Conservation (phyloP, 441 rosid genomes). For the Adansonia rubrostipa region DNA sequence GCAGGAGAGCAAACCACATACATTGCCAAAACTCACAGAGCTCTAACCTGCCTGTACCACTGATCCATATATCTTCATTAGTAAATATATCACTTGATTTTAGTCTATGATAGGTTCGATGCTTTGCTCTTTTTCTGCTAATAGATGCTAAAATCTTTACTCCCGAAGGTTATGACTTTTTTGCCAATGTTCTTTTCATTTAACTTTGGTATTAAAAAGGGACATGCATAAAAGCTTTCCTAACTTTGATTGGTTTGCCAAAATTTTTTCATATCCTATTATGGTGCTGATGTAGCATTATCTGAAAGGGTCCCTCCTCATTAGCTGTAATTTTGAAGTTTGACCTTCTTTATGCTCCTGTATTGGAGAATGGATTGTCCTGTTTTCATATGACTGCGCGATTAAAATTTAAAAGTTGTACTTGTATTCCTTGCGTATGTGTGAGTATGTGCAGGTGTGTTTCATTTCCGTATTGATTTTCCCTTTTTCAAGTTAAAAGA, state of each 20-base stretch:
- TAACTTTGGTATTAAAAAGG: background rate
- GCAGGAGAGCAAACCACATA: background rate
- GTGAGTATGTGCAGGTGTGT: background rate
- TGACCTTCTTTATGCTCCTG: constrained; percentile 84
- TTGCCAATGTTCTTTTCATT: background rate
- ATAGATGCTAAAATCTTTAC: background rate
- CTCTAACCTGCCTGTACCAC: background rate
- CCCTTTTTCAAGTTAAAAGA: background rate
- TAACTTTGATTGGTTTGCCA: background rate
- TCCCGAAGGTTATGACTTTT: background rate
- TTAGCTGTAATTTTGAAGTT: constrained; percentile 83
- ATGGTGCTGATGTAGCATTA: constrained; percentile 9
- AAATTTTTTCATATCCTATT: background rate
- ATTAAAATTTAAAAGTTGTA: background rate
- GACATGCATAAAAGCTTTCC: constrained; percentile 1
- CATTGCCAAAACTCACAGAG: background rate
- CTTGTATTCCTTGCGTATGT: background rate
- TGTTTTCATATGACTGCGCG: background rate
- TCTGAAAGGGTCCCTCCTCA: constrained; percentile 66
- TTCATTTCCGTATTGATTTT: constrained; percentile 1
- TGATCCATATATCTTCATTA: background rate
- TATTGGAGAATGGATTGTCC: constrained; percentile 48
- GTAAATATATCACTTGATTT: background rate
- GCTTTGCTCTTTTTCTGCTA: background rate
- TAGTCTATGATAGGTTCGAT: background rate